These are phyloP conservation scores for Dendrobium huoshanense DNA, from an alignment of 106 monocot genomes.

Conservation along the genomic window DNA sequence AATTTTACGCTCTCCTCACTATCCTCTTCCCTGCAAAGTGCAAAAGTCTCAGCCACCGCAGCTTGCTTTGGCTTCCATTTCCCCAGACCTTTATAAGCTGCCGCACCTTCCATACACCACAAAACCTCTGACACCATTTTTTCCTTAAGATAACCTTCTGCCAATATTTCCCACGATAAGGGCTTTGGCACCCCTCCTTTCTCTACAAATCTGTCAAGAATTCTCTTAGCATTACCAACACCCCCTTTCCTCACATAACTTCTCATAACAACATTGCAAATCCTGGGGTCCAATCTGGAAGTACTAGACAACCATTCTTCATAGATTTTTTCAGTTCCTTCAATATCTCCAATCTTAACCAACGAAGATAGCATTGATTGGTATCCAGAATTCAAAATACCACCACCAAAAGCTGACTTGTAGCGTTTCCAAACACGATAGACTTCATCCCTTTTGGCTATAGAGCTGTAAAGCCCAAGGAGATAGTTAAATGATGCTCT, in stretches of 20 bases:
- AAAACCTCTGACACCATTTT: constrained; percentile 43
- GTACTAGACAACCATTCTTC: constrained; percentile 64
- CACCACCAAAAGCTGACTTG: constrained; percentile 53
- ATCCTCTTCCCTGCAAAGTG: constrained; percentile 35
- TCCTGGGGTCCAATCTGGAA: constrained; percentile 59
- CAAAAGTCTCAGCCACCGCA: constrained; percentile 43
- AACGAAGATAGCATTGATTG: constrained; percentile 69
- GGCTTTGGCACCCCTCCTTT: constrained; percentile 77
- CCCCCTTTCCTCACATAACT: constrained; percentile 50
- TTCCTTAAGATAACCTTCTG: constrained; percentile 48
- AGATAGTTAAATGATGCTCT: constrained; percentile 64
- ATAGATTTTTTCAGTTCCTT: constrained; percentile 60
- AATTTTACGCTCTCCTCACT: constrained; percentile 21
- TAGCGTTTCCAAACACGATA: constrained; percentile 88
- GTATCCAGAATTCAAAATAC: constrained; percentile 66
- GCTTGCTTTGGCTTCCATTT: constrained; percentile 68
- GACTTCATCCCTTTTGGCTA: constrained; percentile 72
- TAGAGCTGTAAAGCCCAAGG: constrained; percentile 53
- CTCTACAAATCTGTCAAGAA: constrained; percentile 47
- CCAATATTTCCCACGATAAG: constrained; percentile 72
- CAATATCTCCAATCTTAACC: constrained; percentile 51
- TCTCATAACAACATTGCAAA: constrained; percentile 64
- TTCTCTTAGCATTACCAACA: constrained; percentile 37
- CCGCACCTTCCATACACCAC: constrained; percentile 53
- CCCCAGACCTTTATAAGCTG: constrained; percentile 15